These are phyloP conservation scores for Echinosphaeria canescens DNA, from an alignment of 2,329 filamentous ascomycete genomes.

Conservation along the genomic window DNA sequence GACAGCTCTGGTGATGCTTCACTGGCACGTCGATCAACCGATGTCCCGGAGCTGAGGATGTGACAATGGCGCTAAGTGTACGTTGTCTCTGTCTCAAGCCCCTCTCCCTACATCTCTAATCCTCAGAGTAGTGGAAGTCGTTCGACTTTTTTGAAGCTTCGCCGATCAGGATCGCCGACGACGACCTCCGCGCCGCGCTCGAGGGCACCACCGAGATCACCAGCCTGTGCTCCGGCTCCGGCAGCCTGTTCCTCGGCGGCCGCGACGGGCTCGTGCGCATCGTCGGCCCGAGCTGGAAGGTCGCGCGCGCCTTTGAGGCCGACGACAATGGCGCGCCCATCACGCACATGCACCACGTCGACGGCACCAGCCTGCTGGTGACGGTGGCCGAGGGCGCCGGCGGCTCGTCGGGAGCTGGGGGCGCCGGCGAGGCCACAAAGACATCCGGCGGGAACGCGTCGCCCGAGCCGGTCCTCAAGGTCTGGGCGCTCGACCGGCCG, in stretches of 20 bases:
- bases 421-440: background rate
- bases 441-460: too few species aligned
- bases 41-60: conserved; percentile 9
- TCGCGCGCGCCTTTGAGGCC: conserved; percentile 68
- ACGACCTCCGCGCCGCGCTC: conserved; percentile 58
- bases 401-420: background rate
- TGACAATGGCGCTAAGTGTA: conserved; percentile 12
- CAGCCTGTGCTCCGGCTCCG: conserved; percentile 67
- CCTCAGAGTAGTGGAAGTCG: conserved; percentile 65
- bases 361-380: conserved; percentile 67
- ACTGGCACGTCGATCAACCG: too few species aligned
- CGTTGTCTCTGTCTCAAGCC: conserved; percentile 1
- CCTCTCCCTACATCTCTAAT: conserved; percentile 1
- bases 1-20: too few species aligned
- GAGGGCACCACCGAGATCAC: conserved; percentile 61
- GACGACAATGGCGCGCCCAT: conserved; percentile 54
- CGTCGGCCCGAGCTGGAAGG: conserved; percentile 70
- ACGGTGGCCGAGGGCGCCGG: conserved; percentile 42
- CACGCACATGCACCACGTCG: conserved; percentile 81
- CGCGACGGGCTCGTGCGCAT: conserved; percentile 75
- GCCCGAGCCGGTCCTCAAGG: conserved; percentile 65
- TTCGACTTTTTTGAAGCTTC: conserved; percentile 99
- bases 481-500: conserved; percentile 90
- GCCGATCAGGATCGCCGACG: conserved; percentile 59
- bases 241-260: conserved; percentile 76